These are phyloP conservation scores for Daldinia childiae DNA, from an alignment of 495 filamentous ascomycete genomes.

Conservation along the genomic window DNA sequence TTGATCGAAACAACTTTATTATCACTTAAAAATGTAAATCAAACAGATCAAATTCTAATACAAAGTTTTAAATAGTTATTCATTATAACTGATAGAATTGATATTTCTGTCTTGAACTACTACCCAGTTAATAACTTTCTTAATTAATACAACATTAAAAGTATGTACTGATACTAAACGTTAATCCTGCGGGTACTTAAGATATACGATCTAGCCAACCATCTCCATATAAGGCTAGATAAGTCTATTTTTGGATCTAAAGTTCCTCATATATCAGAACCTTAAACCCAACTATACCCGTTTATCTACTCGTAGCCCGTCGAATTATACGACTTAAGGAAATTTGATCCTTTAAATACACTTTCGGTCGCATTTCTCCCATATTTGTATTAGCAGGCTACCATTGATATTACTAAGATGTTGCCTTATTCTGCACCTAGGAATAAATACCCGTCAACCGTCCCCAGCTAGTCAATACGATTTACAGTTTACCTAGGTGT, in stretches of 20 bases:
- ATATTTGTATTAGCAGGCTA: not conserved
- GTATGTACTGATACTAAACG: constrained; percentile 1
- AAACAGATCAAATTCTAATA: not conserved
- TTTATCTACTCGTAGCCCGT: constrained; percentile 1
- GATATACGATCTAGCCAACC: constrained; percentile 39
- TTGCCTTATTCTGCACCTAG: not conserved
- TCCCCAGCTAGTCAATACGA: not conserved
- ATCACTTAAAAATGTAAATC: constrained; percentile 16
- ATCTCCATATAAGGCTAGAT: constrained; percentile 12
- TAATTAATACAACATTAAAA: not conserved
- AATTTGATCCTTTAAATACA: not conserved
- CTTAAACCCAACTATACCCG: constrained; percentile 7
- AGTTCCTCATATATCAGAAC: constrained; percentile 21
- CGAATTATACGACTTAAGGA: constrained; percentile 5
- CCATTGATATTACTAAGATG: constrained; percentile 3
- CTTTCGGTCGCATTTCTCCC: not conserved
- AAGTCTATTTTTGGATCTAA: constrained; percentile 35
- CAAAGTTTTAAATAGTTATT: not conserved
- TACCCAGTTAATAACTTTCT: not conserved
- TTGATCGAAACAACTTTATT: constrained; percentile 28
- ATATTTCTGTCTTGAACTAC: not conserved
- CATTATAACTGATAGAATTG: not conserved
- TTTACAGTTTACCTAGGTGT: not conserved
- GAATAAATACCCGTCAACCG: not conserved
- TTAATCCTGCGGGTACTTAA: constrained; percentile 21